Evolutionary conservation across 1,284 basidiomycete genomes (phyloP).

Genomic region (Ustilago sp.): DNA sequence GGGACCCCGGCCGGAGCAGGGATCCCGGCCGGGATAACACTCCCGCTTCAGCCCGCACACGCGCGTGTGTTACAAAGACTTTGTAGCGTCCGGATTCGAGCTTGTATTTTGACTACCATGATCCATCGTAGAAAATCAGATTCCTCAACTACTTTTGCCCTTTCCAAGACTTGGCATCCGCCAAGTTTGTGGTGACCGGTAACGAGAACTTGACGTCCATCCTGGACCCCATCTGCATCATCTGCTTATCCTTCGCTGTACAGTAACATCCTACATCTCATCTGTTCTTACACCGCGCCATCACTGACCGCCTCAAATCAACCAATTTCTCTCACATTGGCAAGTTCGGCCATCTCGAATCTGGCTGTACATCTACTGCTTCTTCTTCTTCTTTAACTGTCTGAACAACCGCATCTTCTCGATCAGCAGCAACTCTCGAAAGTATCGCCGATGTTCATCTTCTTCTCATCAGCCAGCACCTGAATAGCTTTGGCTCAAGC

Average conservation of each 20-base stretch:
- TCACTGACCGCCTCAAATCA: neutral
- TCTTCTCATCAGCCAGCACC: neutral
- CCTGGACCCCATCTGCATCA: neutral
- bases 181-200: conserved; percentile 1
- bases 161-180: neutral
- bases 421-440: neutral
- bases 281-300: neutral
- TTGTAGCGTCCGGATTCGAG: too few relatives aligned
- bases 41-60: too few relatives aligned
- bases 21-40: too few relatives aligned
- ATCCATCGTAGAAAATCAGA: too few relatives aligned
- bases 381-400: neutral
- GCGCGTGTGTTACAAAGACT: too few relatives aligned
- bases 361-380: neutral
- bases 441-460: neutral
- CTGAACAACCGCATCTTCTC: neutral
- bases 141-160: too few relatives aligned
- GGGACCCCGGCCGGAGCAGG: too few relatives aligned
- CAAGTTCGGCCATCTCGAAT: neutral
- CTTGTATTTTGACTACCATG: too few relatives aligned
- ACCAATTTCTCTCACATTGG: neutral
- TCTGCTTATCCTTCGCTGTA: neutral
- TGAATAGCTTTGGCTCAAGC: neutral
- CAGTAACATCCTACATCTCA: neutral
- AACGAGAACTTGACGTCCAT: neutral